A percentile compares a stretch with the other conserved stretches of the same genome.
phyloP scores from a whole-genome alignment of 352 stramenopile species.

The Globisporangium recalcitrans region DNA sequence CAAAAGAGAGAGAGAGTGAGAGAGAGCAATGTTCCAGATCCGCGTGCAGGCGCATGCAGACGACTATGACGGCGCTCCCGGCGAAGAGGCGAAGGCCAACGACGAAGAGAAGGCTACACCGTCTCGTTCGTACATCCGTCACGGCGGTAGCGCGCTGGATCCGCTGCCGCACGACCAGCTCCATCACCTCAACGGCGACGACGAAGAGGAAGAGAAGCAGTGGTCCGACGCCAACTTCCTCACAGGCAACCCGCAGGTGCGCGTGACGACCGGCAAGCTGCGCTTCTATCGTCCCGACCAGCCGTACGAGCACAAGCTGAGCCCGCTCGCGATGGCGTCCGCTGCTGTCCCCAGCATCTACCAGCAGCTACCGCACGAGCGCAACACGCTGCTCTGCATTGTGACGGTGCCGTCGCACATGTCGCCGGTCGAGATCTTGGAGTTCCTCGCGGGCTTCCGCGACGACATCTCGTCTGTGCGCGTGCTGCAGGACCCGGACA shows the following conservation, averaged over 20 bases:
- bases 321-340: slow-evolving; percentile 8
- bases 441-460: slow-evolving; percentile 76
- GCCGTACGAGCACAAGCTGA: slow-evolving; percentile 23
- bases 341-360: not conserved
- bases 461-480: slow-evolving; percentile 70
- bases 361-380: slow-evolving; percentile 52
- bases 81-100: slow-evolving; percentile 31
- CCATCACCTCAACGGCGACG: not conserved
- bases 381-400: slow-evolving; percentile 75
- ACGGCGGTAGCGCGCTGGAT: slow-evolving; percentile 15
- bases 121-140: slow-evolving; percentile 9
- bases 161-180: slow-evolving; percentile 4
- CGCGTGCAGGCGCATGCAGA: slow-evolving; percentile 44
- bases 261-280: slow-evolving; percentile 68
- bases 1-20: too few relatives aligned
- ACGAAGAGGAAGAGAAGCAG: slow-evolving; percentile 21
- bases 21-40: slow-evolving; percentile 75
- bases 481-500: slow-evolving; percentile 76
- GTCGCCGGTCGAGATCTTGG: slow-evolving; percentile 78
- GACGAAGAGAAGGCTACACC: slow-evolving; percentile 36
- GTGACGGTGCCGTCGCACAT: slow-evolving; percentile 83
- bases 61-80: slow-evolving; percentile 3
- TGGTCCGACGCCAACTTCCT: slow-evolving; percentile 47
- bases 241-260: slow-evolving; percentile 74
- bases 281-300: slow-evolving; percentile 78